phyloP scores from a whole-genome alignment of 768 basidiomycete species.

The Leucosporidium creatinivorum region DNA sequence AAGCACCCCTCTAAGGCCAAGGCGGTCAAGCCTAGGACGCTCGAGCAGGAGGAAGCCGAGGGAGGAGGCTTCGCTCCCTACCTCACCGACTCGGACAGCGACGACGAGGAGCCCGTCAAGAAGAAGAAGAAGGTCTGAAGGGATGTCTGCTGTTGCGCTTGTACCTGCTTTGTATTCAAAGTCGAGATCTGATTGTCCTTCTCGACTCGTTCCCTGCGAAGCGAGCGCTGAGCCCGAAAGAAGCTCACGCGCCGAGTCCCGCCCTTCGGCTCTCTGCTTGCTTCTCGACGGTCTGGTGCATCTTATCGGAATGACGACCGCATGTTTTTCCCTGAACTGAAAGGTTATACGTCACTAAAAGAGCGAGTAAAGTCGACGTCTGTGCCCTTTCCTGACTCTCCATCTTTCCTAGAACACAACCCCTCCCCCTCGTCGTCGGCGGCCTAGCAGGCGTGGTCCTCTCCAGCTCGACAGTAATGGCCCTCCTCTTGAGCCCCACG shows the following conservation, averaged over 20 bases:
- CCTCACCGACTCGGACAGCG: not conserved
- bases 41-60: constrained; percentile 8
- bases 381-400: not conserved
- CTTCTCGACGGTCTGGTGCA: too few species aligned
- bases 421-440: not conserved
- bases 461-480: constrained; percentile 22
- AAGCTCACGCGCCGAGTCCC: too few species aligned
- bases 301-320: too few species aligned
- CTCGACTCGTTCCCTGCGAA: too few species aligned
- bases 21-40: constrained; percentile 18
- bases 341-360: too few species aligned
- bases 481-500: constrained; percentile 12
- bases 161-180: too few species aligned
- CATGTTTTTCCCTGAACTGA: too few species aligned
- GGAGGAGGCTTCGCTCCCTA: constrained; percentile 1
- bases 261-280: too few species aligned
- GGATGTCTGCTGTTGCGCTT: too few species aligned
- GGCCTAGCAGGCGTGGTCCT: constrained; percentile 1
- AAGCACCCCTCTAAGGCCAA: constrained; percentile 1
- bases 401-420: constrained; percentile 12
- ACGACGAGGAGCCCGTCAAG: not conserved
- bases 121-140: constrained; percentile 5
- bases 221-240: too few species aligned
- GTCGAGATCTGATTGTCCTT: too few species aligned
- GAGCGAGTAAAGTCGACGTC: not conserved